Evolutionary conservation across 768 basidiomycete species (phyloP), one percentile per base, ranked within the genome.

Genomic region (Kwoniella botswanensis): DNA sequence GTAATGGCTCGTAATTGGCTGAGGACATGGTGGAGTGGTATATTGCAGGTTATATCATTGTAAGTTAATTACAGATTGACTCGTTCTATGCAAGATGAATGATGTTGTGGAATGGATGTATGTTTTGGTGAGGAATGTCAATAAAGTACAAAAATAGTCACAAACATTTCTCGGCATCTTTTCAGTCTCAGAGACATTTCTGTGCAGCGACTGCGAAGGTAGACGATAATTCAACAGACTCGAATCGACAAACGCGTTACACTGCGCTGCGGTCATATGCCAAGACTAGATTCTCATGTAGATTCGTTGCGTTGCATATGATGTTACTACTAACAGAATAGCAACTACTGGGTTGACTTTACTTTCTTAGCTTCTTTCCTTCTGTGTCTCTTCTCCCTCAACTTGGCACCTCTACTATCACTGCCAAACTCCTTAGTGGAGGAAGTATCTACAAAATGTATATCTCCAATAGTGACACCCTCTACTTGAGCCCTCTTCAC

Each of bases 401-500:
- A 21, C 67, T 68, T 68, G 22, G 53, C 67, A 46, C 67, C 67
- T 21, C 61, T n/a, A 15, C 63, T 57, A 13, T 57, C 61, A 11
- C 46, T 41, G 15, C 61, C 61, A 29, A 63, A 69, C 9, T 54
- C 62, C 22, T 70, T 59, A 6, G 43, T 46, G 52, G 53, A 61
- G 4, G 68, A 69, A 13, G 63, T 70, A 65, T 70, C 68, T 17
- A 70, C 68, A 22, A 70, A 70, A 29, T 70, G 68, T 26, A 70
- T 70, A 24, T 63, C 68, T 22, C 68, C 63, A 11, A 64, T n/a
- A 22, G 68, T 70, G n/a, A 65, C 46, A 13, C 68, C 68, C 42
- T 68, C 67, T 3, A 61, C 60, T 43, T 65, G 63, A 13, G 41
- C 63, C 62, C 59, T 64, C 56, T 70, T 64, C 13, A 26, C 46